Conservation (phyloP, 2,329 filamentous ascomycete genomes). For the Ceratocystis alfenasii region DNA sequence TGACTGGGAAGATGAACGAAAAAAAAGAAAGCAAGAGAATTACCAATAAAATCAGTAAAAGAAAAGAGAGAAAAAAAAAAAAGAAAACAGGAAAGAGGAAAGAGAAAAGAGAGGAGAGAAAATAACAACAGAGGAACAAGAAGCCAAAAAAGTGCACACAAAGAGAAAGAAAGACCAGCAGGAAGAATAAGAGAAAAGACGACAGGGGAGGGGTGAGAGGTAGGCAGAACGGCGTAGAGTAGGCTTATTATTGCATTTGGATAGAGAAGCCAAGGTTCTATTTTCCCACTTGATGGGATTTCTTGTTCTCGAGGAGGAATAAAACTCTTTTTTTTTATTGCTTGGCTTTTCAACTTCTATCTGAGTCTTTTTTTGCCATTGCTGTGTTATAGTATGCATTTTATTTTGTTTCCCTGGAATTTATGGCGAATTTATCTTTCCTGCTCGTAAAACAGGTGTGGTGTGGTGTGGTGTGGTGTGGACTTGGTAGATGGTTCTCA, state of each 20-base stretch:
- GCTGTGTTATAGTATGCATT: too few species aligned
- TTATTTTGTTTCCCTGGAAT: too few species aligned
- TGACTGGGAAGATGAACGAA: not conserved
- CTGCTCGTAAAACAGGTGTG: too few species aligned
- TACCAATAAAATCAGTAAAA: not conserved
- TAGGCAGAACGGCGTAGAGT: too few species aligned
- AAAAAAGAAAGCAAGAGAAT: not conserved
- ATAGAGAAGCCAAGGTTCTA: not conserved
- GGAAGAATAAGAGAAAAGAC: not conserved
- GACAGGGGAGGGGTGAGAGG: not conserved
- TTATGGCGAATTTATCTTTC: too few species aligned
- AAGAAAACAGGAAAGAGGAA: not conserved
- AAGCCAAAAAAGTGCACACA: conserved; percentile 1
- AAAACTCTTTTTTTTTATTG: not conserved
- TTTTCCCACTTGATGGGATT: not conserved
- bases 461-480: too few species aligned
- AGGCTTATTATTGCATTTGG: not conserved
- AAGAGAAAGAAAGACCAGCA: not conserved
- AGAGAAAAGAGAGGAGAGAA: not conserved
- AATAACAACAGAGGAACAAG: not conserved
- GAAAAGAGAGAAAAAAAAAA: not conserved
- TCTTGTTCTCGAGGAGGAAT: not conserved
- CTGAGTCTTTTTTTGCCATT: not conserved
- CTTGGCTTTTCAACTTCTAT: not conserved
- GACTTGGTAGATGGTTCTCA: too few species aligned